Percentiles rank a stretch among this genome's conserved stretches.
phyloP scores from a whole-genome alignment of 345 rosid genomes.

The Acer yangbiense region DNA sequence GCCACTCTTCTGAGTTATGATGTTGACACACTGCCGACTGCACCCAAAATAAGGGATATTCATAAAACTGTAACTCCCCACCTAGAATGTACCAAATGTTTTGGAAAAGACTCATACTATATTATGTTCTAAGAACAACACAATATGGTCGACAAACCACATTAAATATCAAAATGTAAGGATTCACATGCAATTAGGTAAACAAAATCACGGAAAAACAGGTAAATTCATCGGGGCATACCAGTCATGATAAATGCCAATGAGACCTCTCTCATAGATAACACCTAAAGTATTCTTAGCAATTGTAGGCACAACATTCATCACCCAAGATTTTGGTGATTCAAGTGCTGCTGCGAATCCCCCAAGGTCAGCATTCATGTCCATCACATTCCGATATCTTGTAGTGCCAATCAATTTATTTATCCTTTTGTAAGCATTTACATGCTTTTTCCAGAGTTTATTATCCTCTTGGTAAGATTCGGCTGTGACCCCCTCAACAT shows the following conservation, averaged over 20 bases:
- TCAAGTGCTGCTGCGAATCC: conserved; percentile 94
- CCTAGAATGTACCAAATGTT: background rate
- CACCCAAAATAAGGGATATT: background rate
- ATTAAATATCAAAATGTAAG: conserved; percentile 1
- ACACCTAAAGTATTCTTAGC: conserved; percentile 79
- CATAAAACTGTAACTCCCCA: conserved; percentile 1
- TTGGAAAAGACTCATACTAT: background rate
- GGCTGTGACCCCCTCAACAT: conserved; percentile 51
- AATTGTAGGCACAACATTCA: conserved; percentile 88
- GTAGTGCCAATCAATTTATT: conserved; percentile 75
- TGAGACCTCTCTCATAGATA: conserved; percentile 86
- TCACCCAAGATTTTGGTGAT: conserved; percentile 91
- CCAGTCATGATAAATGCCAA: conserved; percentile 98
- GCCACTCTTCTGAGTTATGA: background rate
- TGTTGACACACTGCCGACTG: background rate
- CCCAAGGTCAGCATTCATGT: conserved; percentile 95
- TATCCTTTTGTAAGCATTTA: conserved; percentile 63
- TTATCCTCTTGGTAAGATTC: conserved; percentile 69
- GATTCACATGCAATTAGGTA: conserved; percentile 8
- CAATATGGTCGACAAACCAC: background rate
- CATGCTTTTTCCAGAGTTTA: conserved; percentile 78
- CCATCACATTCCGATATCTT: conserved; percentile 90
- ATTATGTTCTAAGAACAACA: background rate
- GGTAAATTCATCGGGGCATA: conserved; percentile 33
- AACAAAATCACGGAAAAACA: background rate